phyloP scores from a whole-genome alignment of 345 rosid species.

The Cochlearia excelsa region DNA sequence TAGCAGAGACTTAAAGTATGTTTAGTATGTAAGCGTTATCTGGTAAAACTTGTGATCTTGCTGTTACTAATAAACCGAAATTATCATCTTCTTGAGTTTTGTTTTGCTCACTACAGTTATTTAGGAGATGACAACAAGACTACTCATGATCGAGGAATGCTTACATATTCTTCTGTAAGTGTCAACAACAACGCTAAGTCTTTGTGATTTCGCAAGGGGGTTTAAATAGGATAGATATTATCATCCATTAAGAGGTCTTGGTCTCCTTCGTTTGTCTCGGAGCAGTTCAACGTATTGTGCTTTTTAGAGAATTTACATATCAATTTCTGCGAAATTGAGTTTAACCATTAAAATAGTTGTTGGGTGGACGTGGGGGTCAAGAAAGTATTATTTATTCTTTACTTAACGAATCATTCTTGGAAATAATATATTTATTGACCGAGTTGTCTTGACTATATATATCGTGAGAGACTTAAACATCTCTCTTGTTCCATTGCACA shows the following conservation, averaged over 20 bases:
- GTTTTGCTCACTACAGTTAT: constrained; percentile 18
- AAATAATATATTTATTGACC: constrained; percentile 28
- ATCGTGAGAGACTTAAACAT: constrained; percentile 18
- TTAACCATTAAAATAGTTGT: neutral
- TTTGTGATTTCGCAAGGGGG: neutral
- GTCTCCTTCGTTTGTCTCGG: constrained; percentile 15
- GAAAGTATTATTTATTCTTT: constrained; percentile 1
- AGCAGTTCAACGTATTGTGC: constrained; percentile 6
- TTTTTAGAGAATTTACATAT: neutral
- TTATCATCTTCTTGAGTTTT: constrained; percentile 4
- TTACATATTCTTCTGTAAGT: constrained; percentile 28
- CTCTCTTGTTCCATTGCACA: constrained; percentile 13
- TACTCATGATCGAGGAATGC: constrained; percentile 4
- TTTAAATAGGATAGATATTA: neutral
- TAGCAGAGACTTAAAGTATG: constrained; percentile 32
- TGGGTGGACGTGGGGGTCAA: neutral
- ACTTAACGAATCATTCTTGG: neutral
- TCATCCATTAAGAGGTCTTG: constrained; percentile 22
- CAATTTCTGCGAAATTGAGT: constrained; percentile 21
- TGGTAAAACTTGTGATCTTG: constrained; percentile 14
- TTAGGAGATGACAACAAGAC: constrained; percentile 16
- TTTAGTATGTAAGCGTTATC: constrained; percentile 23
- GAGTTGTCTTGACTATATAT: constrained; percentile 4
- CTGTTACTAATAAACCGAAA: constrained; percentile 19
- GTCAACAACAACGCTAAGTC: neutral